phyloP scores from a whole-genome alignment of 257 asterid genomes.

The Ligustrum vulgare region DNA sequence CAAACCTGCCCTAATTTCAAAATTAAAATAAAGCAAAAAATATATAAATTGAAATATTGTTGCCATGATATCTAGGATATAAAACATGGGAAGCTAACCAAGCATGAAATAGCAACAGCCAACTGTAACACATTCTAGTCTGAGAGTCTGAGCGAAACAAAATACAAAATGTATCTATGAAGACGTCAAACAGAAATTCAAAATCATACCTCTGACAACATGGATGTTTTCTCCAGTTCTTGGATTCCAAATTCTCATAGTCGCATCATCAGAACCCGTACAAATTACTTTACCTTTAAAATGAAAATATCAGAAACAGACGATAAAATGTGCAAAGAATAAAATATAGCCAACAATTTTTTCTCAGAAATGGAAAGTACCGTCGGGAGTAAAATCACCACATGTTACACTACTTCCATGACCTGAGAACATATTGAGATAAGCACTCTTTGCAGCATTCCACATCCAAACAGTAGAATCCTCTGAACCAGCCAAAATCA shows the following conservation, averaged over 20 bases:
- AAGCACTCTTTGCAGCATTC: conserved; percentile 75
- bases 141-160: background rate
- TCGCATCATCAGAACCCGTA: conserved; percentile 88
- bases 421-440: conserved; percentile 59
- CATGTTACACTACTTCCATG: conserved; percentile 80
- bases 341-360: background rate
- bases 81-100: background rate
- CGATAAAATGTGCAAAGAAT: conserved; percentile 12
- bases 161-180: background rate
- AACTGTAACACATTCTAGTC: background rate
- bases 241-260: conserved; percentile 89
- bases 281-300: conserved; percentile 69
- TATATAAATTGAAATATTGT: background rate
- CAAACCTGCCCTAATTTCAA: background rate
- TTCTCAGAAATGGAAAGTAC: conserved; percentile 37
- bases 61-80: background rate
- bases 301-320: conserved; percentile 11
- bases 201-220: conserved; percentile 63
- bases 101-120: background rate
- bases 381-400: conserved; percentile 94
- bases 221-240: conserved; percentile 61
- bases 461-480: conserved; percentile 86
- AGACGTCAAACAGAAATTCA: background rate
- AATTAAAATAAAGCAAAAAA: background rate
- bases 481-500: conserved; percentile 93